A percentile compares a stretch with the other conserved stretches of the same genome.
These are phyloP conservation scores for Trichosanthes truncata DNA, from an alignment of 306 rosid genomes.

Conservation along the genomic window DNA sequence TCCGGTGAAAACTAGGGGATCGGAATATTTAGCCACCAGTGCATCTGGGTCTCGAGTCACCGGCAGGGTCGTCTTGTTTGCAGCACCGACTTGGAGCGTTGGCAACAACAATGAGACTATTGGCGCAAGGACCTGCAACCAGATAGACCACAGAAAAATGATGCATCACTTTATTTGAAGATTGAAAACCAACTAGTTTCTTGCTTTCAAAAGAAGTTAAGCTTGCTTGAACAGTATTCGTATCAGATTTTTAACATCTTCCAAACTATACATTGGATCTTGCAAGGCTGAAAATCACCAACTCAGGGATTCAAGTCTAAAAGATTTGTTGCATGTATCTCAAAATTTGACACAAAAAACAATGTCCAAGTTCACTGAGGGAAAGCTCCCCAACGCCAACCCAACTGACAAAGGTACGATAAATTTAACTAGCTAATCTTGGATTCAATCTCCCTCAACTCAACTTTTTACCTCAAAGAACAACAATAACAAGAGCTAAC, in stretches of 20 bases:
- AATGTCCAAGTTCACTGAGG: not conserved
- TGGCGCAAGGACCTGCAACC: conserved; percentile 65
- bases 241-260: no score
- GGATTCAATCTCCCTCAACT: not conserved
- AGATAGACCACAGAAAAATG: not conserved
- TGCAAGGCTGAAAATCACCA: no score
- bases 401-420: not conserved
- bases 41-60: conserved; percentile 85
- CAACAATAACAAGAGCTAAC: not conserved
- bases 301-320: no score
- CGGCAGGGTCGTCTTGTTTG: conserved; percentile 43
- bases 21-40: conserved; percentile 66
- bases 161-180: not conserved
- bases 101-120: conserved; percentile 61
- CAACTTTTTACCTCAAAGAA: not conserved
- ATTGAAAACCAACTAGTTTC: not conserved
- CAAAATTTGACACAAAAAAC: no score
- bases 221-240: not conserved
- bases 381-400: not conserved
- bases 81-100: conserved; percentile 46
- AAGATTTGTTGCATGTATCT: no score
- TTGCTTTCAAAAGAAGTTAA: not conserved
- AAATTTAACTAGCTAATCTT: not conserved
- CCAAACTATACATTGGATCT: no score
- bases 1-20: conserved; percentile 76